phyloP scores from a whole-genome alignment of 176 grass and related monocot species.

The Oryza glaberrima region DNA sequence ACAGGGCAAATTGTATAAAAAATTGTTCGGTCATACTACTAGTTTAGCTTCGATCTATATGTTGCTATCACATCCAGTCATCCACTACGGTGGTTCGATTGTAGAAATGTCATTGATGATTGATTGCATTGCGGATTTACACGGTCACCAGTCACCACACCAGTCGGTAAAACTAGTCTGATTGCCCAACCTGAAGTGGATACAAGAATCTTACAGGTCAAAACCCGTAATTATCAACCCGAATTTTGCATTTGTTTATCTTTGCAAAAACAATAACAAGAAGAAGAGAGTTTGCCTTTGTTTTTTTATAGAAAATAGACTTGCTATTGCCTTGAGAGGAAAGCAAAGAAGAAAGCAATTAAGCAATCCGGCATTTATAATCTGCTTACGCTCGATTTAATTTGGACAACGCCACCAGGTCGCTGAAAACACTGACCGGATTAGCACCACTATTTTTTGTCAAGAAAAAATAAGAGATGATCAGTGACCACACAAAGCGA shows the following conservation, averaged over 20 bases:
- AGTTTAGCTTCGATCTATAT: background rate
- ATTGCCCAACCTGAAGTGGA: background rate
- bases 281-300: background rate
- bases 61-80: background rate
- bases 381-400: background rate
- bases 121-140: background rate
- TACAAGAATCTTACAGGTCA: background rate
- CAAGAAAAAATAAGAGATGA: background rate
- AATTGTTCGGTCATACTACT: too few relatives aligned
- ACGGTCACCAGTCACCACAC: background rate
- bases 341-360: background rate
- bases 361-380: background rate
- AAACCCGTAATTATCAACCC: background rate
- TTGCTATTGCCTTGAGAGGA: background rate
- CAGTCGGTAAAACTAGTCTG: background rate
- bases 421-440: conserved; percentile 17
- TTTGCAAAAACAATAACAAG: background rate
- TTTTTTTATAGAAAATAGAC: background rate
- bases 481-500: conserved; percentile 8
- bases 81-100: background rate
- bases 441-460: background rate
- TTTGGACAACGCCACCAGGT: conserved; percentile 11
- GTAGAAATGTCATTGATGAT: background rate
- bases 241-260: background rate
- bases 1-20: background rate